Evolutionary conservation across 768 basidiomycete species (phyloP).

Genomic region (Dioszegia hungarica): DNA sequence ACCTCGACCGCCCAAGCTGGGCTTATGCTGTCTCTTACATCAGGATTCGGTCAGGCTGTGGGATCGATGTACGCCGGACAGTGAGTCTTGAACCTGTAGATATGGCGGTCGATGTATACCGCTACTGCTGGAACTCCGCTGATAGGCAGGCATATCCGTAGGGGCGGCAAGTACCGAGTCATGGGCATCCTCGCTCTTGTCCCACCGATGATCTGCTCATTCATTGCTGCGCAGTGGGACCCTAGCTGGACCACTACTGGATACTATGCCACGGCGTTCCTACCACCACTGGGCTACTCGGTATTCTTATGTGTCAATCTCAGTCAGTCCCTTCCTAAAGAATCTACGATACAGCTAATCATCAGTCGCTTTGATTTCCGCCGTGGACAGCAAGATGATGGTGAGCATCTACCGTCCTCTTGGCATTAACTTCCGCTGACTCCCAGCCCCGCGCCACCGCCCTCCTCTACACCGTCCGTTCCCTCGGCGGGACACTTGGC

Average conservation of each 20-base stretch:
- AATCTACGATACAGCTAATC: not conserved
- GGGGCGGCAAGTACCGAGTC: conserved; percentile 30
- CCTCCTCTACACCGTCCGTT: conserved; percentile 42
- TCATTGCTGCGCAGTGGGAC: conserved; percentile 36
- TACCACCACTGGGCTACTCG: conserved; percentile 42
- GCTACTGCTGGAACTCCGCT: not conserved
- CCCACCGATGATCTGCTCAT: conserved; percentile 26
- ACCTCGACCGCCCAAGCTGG: conserved; percentile 43
- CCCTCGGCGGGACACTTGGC: conserved; percentile 43
- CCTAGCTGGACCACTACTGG: conserved; percentile 30
- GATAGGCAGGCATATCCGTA: conserved; percentile 35
- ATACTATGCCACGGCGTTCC: conserved; percentile 39
- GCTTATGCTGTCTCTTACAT: conserved; percentile 36
- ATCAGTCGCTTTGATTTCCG: conserved; percentile 39
- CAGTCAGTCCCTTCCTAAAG: conserved; percentile 19
- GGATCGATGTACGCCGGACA: conserved; percentile 45
- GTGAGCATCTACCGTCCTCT: conserved; percentile 17
- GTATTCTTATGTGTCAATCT: conserved; percentile 43
- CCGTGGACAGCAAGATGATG: conserved; percentile 43
- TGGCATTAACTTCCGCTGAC: not conserved
- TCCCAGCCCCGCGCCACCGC: conserved; percentile 45
- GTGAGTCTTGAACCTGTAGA: too few relatives aligned
- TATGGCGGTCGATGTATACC: too few relatives aligned
- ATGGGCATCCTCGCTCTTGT: conserved; percentile 33
- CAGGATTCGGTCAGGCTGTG: conserved; percentile 39